These are phyloP conservation scores for Brassica juncea DNA, from an alignment of 345 rosid species.

Conservation along the genomic window DNA sequence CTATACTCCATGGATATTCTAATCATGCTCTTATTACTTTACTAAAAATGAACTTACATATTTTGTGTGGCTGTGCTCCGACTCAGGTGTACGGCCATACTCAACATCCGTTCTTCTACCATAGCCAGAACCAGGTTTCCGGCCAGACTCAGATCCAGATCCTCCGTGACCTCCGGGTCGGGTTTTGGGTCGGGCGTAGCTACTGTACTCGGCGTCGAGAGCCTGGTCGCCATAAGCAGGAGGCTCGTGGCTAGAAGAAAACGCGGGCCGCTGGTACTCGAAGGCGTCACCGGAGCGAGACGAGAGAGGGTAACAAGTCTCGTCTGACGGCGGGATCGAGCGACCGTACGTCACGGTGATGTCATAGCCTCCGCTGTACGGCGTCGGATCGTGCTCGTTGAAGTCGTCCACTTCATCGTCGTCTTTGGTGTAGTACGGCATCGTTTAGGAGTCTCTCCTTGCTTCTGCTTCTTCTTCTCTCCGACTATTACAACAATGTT, in stretches of 20 bases:
- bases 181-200: constrained; percentile 62
- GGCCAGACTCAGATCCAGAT: constrained; percentile 34
- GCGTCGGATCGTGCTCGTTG: constrained; percentile 79
- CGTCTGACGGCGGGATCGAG: constrained; percentile 61
- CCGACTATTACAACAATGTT: neutral
- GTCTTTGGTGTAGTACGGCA: constrained; percentile 73
- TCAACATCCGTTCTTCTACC: constrained; percentile 39
- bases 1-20: neutral
- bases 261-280: constrained; percentile 70
- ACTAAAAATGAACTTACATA: constrained; percentile 49
- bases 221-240: constrained; percentile 66
- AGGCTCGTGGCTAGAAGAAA: constrained; percentile 56
- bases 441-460: constrained; percentile 21
- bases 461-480: neutral
- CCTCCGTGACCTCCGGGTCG: constrained; percentile 55
- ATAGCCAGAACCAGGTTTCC: constrained; percentile 23
- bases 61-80: constrained; percentile 63
- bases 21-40: neutral
- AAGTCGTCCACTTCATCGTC: constrained; percentile 63
- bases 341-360: constrained; percentile 69
- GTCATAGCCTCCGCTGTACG: constrained; percentile 93
- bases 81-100: constrained; percentile 35
- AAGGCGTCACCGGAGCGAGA: constrained; percentile 52
- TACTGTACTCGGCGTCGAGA: constrained; percentile 66
- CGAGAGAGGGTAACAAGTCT: constrained; percentile 64